phyloP scores from a whole-genome alignment of 768 basidiomycete genomes.

The Mycena latifolia region DNA sequence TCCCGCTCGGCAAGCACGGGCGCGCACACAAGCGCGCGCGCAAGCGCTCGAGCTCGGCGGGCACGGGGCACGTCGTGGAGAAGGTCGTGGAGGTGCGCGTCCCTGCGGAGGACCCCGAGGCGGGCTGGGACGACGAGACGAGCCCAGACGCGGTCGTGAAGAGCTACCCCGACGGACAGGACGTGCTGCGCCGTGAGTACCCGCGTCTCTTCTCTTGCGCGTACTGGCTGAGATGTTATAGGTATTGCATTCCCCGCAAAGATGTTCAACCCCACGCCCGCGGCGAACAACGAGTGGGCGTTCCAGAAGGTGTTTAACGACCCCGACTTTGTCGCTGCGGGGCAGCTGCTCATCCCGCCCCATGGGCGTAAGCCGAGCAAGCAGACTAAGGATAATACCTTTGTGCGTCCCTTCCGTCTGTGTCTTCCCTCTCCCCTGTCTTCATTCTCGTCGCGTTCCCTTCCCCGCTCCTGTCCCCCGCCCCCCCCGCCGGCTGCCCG shows the following conservation, averaged over 20 bases:
- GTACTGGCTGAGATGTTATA: slow-evolving; percentile 47
- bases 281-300: slow-evolving; percentile 76
- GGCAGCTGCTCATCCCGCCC: slow-evolving; percentile 86
- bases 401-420: slow-evolving; percentile 63
- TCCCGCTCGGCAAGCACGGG: slow-evolving; percentile 40
- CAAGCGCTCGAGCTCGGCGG: not conserved
- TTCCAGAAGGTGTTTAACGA: slow-evolving; percentile 96
- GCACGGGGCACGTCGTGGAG: slow-evolving; percentile 39
- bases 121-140: slow-evolving; percentile 91
- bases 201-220: not conserved
- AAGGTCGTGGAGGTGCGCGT: slow-evolving; percentile 48
- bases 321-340: slow-evolving; percentile 91
- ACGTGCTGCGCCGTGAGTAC: slow-evolving; percentile 79
- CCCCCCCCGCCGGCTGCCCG: too few species aligned
- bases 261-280: slow-evolving; percentile 72
- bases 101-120: slow-evolving; percentile 61
- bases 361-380: slow-evolving; percentile 88
- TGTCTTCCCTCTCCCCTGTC: too few species aligned
- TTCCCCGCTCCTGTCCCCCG: too few species aligned
- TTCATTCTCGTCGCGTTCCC: too few species aligned
- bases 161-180: slow-evolving; percentile 71
- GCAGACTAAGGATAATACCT: slow-evolving; percentile 93
- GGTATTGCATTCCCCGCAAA: slow-evolving; percentile 84
- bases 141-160: slow-evolving; percentile 73
- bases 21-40: slow-evolving; percentile 44